These are phyloP conservation scores for Acacia concinna DNA, from an alignment of 331 rosid genomes.

Conservation along the genomic window DNA sequence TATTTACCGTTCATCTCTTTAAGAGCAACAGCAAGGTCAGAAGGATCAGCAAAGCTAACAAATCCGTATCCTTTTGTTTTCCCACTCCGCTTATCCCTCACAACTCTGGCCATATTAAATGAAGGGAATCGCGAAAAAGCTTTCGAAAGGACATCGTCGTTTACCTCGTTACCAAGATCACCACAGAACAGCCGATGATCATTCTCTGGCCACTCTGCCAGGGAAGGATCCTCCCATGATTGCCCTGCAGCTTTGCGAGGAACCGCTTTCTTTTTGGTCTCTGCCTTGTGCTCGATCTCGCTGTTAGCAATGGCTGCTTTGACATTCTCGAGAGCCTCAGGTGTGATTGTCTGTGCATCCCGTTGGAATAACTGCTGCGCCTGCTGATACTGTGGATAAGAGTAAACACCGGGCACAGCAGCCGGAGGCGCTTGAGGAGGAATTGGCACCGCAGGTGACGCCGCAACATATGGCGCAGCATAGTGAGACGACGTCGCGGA, in stretches of 20 bases:
- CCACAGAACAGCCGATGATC: slow-evolving; percentile 87
- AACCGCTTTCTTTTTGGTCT: slow-evolving; percentile 71
- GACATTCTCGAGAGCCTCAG: slow-evolving; percentile 81
- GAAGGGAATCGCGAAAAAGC: slow-evolving; percentile 81
- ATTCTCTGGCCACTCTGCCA: slow-evolving; percentile 88
- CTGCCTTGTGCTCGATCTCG: slow-evolving; percentile 84
- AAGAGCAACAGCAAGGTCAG: slow-evolving; percentile 67
- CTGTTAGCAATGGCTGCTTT: slow-evolving; percentile 86
- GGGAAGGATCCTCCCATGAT: slow-evolving; percentile 87
- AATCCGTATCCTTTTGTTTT: slow-evolving; percentile 40
- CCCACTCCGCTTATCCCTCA: slow-evolving; percentile 40
- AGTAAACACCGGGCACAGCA: slow-evolving; percentile 44
- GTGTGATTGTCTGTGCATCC: slow-evolving; percentile 82
- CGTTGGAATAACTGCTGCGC: slow-evolving; percentile 58
- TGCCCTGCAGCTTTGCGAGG: slow-evolving; percentile 87
- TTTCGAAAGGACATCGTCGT: slow-evolving; percentile 81
- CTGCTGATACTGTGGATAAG: slow-evolving; percentile 68
- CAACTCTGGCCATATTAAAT: slow-evolving; percentile 77
- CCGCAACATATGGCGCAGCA: slow-evolving; percentile 48
- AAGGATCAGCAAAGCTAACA: slow-evolving; percentile 39
- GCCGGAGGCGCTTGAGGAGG: slow-evolving; percentile 47
- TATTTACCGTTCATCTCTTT: slow-evolving; percentile 90
- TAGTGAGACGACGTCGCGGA: slow-evolving; percentile 47
- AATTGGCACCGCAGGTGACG: slow-evolving; percentile 24
- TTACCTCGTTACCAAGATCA: slow-evolving; percentile 92